Conservation (phyloP, 768 basidiomycete species). For the Kwoniella botswanensis region DNA sequence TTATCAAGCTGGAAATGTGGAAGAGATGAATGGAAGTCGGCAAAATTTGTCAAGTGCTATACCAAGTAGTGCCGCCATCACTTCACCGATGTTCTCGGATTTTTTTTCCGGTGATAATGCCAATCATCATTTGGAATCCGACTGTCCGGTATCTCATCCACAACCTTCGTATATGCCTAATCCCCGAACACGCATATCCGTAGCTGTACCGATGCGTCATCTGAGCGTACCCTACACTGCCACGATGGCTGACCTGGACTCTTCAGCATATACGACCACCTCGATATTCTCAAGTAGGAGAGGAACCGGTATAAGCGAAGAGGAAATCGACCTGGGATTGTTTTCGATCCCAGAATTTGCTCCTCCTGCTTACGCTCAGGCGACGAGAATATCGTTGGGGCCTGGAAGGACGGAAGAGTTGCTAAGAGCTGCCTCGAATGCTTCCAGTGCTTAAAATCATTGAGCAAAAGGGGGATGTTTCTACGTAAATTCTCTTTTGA, state of each 20-base stretch:
- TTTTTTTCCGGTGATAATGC: background rate
- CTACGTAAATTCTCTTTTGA: no score
- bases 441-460: background rate
- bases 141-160: background rate
- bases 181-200: constrained; percentile 5
- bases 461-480: background rate
- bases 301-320: constrained; percentile 7
- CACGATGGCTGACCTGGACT: constrained; percentile 1
- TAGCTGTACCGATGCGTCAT: constrained; percentile 6
- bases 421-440: background rate
- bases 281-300: constrained; percentile 11
- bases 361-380: constrained; percentile 12
- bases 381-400: constrained; percentile 7
- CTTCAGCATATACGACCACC: background rate
- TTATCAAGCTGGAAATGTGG: background rate
- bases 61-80: background rate
- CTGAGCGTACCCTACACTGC: constrained; percentile 11
- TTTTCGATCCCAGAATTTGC: constrained; percentile 11
- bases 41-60: background rate
- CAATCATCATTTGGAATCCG: background rate
- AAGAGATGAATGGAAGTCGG: background rate
- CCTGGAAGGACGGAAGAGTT: background rate
- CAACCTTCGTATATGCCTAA: background rate
- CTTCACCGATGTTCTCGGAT: constrained; percentile 14
- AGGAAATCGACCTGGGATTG: constrained; percentile 7